phyloP scores from a whole-genome alignment of 805 yeast species.

The Blastobotrys robertii region DNA sequence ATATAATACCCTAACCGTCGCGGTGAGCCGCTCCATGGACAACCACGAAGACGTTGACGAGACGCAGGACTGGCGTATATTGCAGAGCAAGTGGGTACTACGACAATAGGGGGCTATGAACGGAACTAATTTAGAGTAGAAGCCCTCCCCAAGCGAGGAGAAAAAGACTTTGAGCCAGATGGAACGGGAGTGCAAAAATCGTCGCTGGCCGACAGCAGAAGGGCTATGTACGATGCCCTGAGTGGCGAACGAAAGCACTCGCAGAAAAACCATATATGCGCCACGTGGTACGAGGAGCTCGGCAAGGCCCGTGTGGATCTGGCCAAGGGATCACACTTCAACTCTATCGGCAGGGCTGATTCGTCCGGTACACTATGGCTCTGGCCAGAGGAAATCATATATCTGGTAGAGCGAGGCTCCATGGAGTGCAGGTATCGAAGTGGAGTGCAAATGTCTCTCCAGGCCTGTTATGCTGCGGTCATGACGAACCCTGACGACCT shows the following conservation, averaged over 20 bases:
- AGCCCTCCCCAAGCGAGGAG: slow-evolving; percentile 52
- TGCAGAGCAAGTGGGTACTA: slow-evolving; percentile 12
- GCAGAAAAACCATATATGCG: slow-evolving; percentile 42
- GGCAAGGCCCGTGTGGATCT: slow-evolving; percentile 32
- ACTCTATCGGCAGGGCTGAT: slow-evolving; percentile 59
- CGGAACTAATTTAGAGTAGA: background rate
- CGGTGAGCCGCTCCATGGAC: slow-evolving; percentile 3
- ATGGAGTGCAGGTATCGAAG: slow-evolving; percentile 28
- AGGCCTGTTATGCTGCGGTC: slow-evolving; percentile 50
- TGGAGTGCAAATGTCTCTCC: slow-evolving; percentile 43
- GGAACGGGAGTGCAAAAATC: slow-evolving; percentile 47
- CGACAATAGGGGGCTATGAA: background rate
- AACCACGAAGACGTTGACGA: slow-evolving; percentile 27
- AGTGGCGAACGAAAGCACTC: slow-evolving; percentile 26
- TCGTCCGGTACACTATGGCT: slow-evolving; percentile 42
- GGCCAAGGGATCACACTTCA: slow-evolving; percentile 67
- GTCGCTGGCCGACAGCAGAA: slow-evolving; percentile 43
- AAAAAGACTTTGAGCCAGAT: slow-evolving; percentile 79
- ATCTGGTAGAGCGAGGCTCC: slow-evolving; percentile 74
- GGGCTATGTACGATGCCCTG: slow-evolving; percentile 67
- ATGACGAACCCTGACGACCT: slow-evolving; percentile 34
- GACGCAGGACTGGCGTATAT: slow-evolving; percentile 32
- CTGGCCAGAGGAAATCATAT: slow-evolving; percentile 58
- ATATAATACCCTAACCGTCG: too few relatives aligned
- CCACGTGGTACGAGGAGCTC: slow-evolving; percentile 34